Evolutionary conservation across 805 yeast species (phyloP).

Genomic region (Kockiozyma suomiensis): DNA sequence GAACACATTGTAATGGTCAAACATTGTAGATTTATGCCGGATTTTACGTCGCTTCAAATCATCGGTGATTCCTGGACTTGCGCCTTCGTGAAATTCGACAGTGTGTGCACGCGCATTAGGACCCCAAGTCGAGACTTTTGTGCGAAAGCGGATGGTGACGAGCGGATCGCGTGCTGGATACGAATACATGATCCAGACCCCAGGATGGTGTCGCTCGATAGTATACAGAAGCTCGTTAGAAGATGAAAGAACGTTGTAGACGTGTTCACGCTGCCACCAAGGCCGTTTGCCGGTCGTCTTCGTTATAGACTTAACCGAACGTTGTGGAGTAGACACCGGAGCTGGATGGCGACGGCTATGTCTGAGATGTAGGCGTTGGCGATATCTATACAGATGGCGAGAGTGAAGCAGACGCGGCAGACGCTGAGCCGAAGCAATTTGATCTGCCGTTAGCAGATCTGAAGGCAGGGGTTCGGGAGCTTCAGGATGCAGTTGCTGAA

Average conservation of each 20-base stretch:
- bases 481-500: not conserved
- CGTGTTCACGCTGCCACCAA: slow-evolving; percentile 33
- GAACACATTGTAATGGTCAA: slow-evolving; percentile 52
- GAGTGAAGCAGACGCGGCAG: slow-evolving; percentile 7
- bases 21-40: slow-evolving; percentile 20
- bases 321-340: not conserved
- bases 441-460: not conserved
- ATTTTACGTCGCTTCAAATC: slow-evolving; percentile 17
- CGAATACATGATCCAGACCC: slow-evolving; percentile 23
- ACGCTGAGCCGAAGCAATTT: slow-evolving; percentile 3
- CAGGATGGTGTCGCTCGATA: slow-evolving; percentile 18
- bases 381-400: slow-evolving; percentile 4
- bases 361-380: not conserved
- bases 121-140: slow-evolving; percentile 14
- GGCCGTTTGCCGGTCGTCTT: not conserved
- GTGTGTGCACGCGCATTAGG: slow-evolving; percentile 21
- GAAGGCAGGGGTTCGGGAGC: slow-evolving; percentile 6
- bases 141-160: slow-evolving; percentile 24
- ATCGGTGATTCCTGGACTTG: not conserved
- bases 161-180: slow-evolving; percentile 26
- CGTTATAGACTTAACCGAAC: not conserved
- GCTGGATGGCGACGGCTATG: not conserved
- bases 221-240: slow-evolving; percentile 18
- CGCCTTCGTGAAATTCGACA: slow-evolving; percentile 17
- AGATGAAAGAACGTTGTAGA: slow-evolving; percentile 17